A percentile compares a stretch with the other conserved stretches of the same genome.
Conservation (phyloP, 2,329 filamentous ascomycete species). For the Clarireedia sp. region DNA sequence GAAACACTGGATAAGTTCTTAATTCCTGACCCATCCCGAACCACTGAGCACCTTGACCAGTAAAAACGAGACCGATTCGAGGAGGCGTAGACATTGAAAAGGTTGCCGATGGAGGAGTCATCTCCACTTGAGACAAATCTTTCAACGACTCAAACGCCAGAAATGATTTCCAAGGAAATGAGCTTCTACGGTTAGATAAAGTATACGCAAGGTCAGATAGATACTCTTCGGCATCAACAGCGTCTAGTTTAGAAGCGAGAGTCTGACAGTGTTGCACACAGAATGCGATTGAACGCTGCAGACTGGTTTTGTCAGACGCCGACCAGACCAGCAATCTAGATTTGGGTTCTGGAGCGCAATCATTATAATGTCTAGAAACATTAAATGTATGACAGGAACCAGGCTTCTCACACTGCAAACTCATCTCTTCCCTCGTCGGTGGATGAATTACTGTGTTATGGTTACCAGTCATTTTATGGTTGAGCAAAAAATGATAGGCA, state of each 20-base stretch:
- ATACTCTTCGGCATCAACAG: background rate
- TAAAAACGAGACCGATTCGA: slow-evolving; percentile 12
- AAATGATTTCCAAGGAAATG: background rate
- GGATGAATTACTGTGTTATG: background rate
- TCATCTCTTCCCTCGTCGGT: background rate
- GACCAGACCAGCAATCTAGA: background rate
- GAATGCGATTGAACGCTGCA: background rate
- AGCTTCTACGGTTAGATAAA: background rate
- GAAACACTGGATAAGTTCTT: slow-evolving; percentile 6
- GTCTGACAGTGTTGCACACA: background rate
- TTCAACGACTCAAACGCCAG: background rate
- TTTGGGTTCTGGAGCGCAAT: background rate
- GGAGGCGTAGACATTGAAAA: background rate
- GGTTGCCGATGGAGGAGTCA: background rate
- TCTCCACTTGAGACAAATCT: background rate
- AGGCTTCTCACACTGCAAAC: no score
- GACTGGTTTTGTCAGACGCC: background rate
- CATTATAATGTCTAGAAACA: no score
- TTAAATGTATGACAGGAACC: no score
- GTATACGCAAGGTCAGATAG: background rate
- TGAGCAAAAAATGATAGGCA: background rate
- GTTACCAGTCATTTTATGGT: background rate
- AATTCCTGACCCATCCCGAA: slow-evolving; percentile 11
- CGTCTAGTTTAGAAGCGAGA: background rate
- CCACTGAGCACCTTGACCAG: slow-evolving; percentile 20